Percentiles rank a stretch among this genome's conserved stretches.
Evolutionary conservation across 345 rosid species (phyloP).

Genomic region (Heritiera littoralis): DNA sequence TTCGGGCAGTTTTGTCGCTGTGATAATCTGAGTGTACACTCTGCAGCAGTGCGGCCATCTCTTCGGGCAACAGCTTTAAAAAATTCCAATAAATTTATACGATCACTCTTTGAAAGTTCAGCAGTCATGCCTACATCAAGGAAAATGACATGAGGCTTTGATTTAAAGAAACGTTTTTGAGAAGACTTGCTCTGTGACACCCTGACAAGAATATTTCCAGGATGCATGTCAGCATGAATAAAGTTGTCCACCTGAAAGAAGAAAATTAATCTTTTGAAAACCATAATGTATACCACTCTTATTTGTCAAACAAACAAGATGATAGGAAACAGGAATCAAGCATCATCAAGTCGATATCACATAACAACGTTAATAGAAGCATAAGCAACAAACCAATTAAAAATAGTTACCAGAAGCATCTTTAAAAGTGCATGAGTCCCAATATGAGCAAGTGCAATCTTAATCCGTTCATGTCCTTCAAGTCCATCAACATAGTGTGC

Average conservation of each 20-base stretch:
- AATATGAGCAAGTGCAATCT: conserved; percentile 85
- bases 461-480: conserved; percentile 63
- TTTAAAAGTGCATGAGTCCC: conserved; percentile 97
- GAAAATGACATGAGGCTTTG: conserved; percentile 94
- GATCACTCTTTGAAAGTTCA: conserved; percentile 81
- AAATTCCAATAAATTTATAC: conserved; percentile 78
- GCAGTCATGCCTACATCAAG: conserved; percentile 99
- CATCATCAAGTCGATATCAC: neutral
- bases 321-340: neutral
- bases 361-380: neutral
- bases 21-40: conserved; percentile 73
- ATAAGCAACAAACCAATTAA: neutral
- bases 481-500: conserved; percentile 79
- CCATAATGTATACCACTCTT: neutral
- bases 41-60: conserved; percentile 94
- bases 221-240: conserved; percentile 99
- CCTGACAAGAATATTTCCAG: conserved; percentile 93
- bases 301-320: neutral
- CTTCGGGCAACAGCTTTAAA: conserved; percentile 91
- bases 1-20: conserved; percentile 87
- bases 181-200: conserved; percentile 60
- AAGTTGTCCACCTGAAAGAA: conserved; percentile 91
- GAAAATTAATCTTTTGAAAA: conserved; percentile 15
- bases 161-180: conserved; percentile 59
- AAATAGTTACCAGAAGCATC: conserved; percentile 81